Percentiles rank a stretch among this genome's conserved stretches.
phyloP scores from a whole-genome alignment of 192 early-diverging fungal genomes.

The Linnemannia zychae region DNA sequence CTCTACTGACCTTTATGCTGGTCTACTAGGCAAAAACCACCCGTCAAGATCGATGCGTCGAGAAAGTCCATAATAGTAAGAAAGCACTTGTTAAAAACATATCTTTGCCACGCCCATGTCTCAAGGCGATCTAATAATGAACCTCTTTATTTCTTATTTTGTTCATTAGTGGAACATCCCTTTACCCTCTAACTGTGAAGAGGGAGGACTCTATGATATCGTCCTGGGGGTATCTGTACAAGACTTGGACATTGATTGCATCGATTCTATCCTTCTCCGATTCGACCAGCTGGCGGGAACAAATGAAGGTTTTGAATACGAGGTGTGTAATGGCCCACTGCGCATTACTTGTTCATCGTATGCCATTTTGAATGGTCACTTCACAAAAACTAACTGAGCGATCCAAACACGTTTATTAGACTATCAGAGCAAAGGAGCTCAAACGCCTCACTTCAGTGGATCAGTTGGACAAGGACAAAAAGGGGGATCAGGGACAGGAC shows the following conservation, averaged over 20 bases:
- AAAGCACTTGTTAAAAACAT: background rate
- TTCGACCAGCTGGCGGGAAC: background rate
- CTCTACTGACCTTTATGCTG: no score
- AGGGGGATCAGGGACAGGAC: no score
- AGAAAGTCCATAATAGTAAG: background rate
- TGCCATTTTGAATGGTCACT: background rate
- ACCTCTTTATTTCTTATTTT: background rate
- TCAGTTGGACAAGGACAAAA: background rate
- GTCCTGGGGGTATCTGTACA: background rate
- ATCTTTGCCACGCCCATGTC: background rate
- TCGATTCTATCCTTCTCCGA: background rate
- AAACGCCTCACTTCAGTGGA: background rate
- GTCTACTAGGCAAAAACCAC: background rate
- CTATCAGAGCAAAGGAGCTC: background rate
- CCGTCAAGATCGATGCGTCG: background rate
- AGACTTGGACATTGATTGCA: background rate
- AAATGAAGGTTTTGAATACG: background rate
- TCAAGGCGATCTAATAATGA: background rate
- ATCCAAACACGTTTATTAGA: background rate
- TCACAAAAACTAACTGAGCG: background rate
- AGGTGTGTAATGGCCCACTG: background rate
- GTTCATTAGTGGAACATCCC: background rate
- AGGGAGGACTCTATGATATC: background rate
- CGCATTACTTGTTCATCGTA: no score
- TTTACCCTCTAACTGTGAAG: background rate